Conservation (phyloP, 495 filamentous ascomycete species). For the Aspergillus coremiiformis region DNA sequence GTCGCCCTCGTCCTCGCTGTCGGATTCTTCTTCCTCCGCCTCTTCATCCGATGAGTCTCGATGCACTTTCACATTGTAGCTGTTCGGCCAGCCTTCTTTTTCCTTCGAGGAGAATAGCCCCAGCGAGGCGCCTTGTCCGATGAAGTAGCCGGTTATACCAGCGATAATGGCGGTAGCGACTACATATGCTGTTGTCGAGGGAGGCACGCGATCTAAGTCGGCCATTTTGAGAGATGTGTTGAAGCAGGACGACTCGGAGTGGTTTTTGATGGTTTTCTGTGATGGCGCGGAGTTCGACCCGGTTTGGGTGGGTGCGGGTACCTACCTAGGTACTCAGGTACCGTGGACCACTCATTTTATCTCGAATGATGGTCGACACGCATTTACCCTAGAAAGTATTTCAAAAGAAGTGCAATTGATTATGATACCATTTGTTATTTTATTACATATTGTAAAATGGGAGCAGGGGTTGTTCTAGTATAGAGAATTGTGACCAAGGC, state of each 20-base stretch:
- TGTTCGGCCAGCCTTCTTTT: constrained; percentile 43
- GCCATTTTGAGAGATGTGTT: constrained; percentile 28
- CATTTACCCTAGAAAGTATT: not conserved
- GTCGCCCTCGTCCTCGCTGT: constrained; percentile 34
- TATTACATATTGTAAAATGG: not conserved
- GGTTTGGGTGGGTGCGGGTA: not conserved
- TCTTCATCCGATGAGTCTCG: constrained; percentile 40
- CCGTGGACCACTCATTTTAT: not conserved
- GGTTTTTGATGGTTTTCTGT: not conserved
- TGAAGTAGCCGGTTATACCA: constrained; percentile 60
- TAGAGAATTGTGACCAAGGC: constrained; percentile 6
- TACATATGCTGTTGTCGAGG: constrained; percentile 45
- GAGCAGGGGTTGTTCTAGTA: not conserved
- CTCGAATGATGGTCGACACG: not conserved
- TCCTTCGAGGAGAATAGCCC: constrained; percentile 37
- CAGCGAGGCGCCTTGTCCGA: constrained; percentile 45
- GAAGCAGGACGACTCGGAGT: not conserved
- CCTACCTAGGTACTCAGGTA: not conserved
- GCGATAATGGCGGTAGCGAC: constrained; percentile 59
- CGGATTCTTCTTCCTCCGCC: constrained; percentile 26
- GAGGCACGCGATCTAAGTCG: constrained; percentile 32
- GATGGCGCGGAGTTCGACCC: not conserved
- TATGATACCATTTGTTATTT: not conserved
- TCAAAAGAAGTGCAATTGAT: no score
- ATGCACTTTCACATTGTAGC: constrained; percentile 45